Conservation (phyloP, 306 rosid species). For the Medicago arabica region DNA sequence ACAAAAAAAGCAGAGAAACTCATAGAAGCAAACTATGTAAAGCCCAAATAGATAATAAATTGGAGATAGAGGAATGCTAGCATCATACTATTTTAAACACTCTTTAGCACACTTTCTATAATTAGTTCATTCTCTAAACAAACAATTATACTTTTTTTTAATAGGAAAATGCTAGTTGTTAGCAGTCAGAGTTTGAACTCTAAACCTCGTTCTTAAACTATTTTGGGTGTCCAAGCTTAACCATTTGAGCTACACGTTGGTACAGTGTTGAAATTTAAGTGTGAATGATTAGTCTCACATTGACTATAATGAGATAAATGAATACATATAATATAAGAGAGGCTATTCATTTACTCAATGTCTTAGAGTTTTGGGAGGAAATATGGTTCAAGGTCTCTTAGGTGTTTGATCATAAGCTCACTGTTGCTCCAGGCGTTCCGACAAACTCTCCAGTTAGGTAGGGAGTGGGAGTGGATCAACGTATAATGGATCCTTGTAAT, state of each 20-base stretch:
- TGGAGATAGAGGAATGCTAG: constrained; percentile 2
- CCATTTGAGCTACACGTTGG: background rate
- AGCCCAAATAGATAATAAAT: constrained; percentile 18
- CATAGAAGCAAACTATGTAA: constrained; percentile 19
- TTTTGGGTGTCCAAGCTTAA: background rate
- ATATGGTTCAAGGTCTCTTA: too few species aligned
- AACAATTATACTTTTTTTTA: background rate
- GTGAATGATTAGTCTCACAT: too few species aligned
- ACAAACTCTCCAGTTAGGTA: too few species aligned
- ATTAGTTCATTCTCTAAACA: background rate
- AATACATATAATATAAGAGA: too few species aligned
- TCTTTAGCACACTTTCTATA: background rate
- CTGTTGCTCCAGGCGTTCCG: too few species aligned
- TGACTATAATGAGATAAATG: too few species aligned
- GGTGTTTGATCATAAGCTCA: too few species aligned
- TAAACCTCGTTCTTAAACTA: background rate
- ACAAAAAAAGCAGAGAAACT: background rate
- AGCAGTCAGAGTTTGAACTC: background rate
- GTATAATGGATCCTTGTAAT: too few species aligned
- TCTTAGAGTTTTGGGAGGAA: too few species aligned
- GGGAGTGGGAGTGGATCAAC: too few species aligned
- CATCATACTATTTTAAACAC: background rate
- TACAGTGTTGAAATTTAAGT: too few species aligned
- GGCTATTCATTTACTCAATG: too few species aligned
- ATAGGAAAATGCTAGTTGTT: background rate